These are phyloP conservation scores for Telopea speciosissima DNA, from an alignment of 177 flowering plant genomes.

Conservation along the genomic window DNA sequence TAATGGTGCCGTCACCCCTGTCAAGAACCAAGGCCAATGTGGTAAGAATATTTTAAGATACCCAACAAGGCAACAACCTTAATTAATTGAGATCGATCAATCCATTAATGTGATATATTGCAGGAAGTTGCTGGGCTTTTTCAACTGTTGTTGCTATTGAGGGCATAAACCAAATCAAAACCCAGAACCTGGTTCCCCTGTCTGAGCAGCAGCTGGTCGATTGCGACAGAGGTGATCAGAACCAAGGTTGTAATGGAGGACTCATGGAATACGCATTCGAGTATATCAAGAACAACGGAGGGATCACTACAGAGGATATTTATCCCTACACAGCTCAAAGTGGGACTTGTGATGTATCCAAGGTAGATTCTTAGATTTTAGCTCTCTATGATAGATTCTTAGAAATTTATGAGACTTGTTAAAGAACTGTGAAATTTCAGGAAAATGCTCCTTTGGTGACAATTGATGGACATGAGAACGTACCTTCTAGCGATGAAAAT, in stretches of 20 bases:
- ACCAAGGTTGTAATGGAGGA: conserved; percentile 32
- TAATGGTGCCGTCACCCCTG: conserved; percentile 38
- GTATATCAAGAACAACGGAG: conserved; percentile 56
- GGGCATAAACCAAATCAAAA: conserved; percentile 73
- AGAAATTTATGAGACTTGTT: neutral
- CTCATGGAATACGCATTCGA: conserved; percentile 66
- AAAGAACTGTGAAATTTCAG: no score
- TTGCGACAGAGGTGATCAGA: conserved; percentile 51
- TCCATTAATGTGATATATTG: conserved; percentile 23
- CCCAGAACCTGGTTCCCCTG: conserved; percentile 54
- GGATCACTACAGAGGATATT: conserved; percentile 51
- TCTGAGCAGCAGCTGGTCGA: conserved; percentile 84
- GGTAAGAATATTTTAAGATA: no score
- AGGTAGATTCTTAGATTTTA: conserved; percentile 27
- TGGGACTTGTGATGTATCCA: conserved; percentile 42
- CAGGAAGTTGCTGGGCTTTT: no score
- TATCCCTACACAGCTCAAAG: conserved; percentile 64
- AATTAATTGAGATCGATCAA: no score
- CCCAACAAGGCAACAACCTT: no score
- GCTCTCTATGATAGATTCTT: no score
- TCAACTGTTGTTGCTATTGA: conserved; percentile 41
- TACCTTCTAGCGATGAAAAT: conserved; percentile 61
- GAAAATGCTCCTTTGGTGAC: conserved; percentile 16
- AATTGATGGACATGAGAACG: conserved; percentile 57
- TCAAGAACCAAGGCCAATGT: neutral